Conservation (phyloP, 192 early-diverging fungal species). For the Backusella australiensis region DNA sequence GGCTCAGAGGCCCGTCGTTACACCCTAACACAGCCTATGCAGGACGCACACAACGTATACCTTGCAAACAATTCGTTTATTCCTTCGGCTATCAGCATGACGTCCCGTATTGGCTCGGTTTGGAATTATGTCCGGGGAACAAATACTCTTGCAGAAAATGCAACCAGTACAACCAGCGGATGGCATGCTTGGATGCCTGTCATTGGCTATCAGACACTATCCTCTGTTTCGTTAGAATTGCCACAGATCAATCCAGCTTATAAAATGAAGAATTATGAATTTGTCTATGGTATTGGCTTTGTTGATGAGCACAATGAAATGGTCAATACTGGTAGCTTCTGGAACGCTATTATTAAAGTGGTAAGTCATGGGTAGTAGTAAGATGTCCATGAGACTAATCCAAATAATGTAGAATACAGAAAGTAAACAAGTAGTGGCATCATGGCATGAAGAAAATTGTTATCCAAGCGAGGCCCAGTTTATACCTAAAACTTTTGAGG, state of each 20-base stretch:
- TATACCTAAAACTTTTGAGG: conserved; percentile 51
- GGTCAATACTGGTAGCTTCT: conserved; percentile 23
- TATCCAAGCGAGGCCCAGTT: conserved; percentile 81
- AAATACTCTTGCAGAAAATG: conserved; percentile 2
- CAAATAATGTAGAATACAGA: conserved; percentile 31
- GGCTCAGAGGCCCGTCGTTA: conserved; percentile 61
- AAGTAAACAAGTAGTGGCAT: conserved; percentile 32
- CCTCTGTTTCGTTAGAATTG: conserved; percentile 32
- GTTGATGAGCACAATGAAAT: conserved; percentile 12
- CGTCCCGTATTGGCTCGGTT: conserved; percentile 12
- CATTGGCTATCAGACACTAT: conserved; percentile 15
- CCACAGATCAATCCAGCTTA: conserved; percentile 41
- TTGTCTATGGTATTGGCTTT: conserved; percentile 41
- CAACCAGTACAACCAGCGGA: neutral
- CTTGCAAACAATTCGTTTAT: conserved; percentile 36
- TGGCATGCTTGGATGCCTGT: conserved; percentile 30
- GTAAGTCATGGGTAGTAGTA: conserved; percentile 31
- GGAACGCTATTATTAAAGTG: conserved; percentile 44
- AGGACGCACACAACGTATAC: conserved; percentile 49
- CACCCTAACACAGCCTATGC: conserved; percentile 51
- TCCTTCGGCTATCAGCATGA: conserved; percentile 19
- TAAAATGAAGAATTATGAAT: conserved; percentile 22
- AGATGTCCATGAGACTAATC: neutral
- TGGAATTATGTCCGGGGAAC: conserved; percentile 9
- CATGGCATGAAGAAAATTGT: conserved; percentile 59